A percentile compares a stretch with the other conserved stretches of the same genome.
phyloP scores from a whole-genome alignment of 306 rosid genomes.

The Abrus precatorius region DNA sequence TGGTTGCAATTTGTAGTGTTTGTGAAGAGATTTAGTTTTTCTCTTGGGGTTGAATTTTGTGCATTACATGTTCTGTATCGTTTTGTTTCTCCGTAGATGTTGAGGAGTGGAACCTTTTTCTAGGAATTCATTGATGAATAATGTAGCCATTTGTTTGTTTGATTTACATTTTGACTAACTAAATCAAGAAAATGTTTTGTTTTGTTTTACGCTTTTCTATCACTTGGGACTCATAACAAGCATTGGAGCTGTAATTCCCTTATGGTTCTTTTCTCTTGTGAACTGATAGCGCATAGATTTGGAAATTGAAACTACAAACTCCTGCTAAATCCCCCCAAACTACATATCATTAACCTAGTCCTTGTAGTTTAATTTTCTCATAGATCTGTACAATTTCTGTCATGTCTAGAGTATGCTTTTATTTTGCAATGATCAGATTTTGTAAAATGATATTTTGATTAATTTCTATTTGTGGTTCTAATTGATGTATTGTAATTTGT shows the following conservation, averaged over 20 bases:
- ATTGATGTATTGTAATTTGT: conserved; percentile 1
- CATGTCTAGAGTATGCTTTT: conserved; percentile 9
- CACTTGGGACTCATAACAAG: conserved; percentile 13
- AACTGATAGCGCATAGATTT: background rate
- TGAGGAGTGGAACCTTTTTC: background rate
- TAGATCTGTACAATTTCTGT: background rate
- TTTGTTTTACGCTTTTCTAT: conserved; percentile 5
- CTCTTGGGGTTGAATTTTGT: conserved; percentile 10
- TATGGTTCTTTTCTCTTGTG: background rate
- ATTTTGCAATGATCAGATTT: background rate
- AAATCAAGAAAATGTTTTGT: background rate
- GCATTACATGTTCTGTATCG: conserved; percentile 12
- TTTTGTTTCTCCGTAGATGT: background rate
- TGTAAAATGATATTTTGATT: background rate
- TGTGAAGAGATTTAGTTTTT: conserved; percentile 6
- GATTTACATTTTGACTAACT: no score
- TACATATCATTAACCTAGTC: background rate
- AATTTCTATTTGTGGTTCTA: conserved; percentile 22
- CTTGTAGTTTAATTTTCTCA: background rate
- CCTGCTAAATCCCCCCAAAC: background rate
- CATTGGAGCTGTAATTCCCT: background rate
- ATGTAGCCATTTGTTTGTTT: background rate
- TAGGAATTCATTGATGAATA: background rate
- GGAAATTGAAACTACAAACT: background rate
- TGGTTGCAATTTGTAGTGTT: conserved; percentile 30